Conservation (phyloP, 2,329 filamentous ascomycete genomes). For the Blastomyces parvus region DNA sequence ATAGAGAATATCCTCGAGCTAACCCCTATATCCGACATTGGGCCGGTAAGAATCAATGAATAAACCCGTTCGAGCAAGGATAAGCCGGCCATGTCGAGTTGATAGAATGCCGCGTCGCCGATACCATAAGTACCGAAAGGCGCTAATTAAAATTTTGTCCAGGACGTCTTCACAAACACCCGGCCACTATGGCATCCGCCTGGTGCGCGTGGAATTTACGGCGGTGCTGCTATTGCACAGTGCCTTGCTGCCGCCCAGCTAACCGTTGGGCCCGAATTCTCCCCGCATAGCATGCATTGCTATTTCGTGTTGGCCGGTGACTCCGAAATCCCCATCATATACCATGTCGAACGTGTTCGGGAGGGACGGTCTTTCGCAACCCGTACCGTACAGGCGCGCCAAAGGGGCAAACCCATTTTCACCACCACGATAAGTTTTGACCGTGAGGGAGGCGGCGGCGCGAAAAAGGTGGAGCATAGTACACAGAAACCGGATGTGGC, state of each 20-base stretch:
- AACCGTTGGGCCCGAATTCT: constrained; percentile 71
- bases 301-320: constrained; percentile 94
- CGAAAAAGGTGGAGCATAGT: constrained; percentile 55
- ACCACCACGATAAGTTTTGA: constrained; percentile 90
- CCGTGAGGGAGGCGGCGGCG: constrained; percentile 46
- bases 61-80: not conserved
- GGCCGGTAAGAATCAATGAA: constrained; percentile 46
- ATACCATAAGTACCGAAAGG: not conserved
- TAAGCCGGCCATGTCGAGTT: not conserved
- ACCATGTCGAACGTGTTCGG: constrained; percentile 88
- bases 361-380: constrained; percentile 86
- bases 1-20: constrained; percentile 88
- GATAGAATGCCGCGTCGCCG: not conserved
- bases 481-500: constrained; percentile 48
- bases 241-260: constrained; percentile 77
- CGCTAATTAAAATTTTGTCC: not conserved
- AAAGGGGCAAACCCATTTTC: constrained; percentile 83
- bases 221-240: constrained; percentile 87
- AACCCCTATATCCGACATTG: constrained; percentile 55
- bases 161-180: constrained; percentile 93
- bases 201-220: constrained; percentile 86
- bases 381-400: constrained; percentile 88
- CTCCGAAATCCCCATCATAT: constrained; percentile 73
- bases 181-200: constrained; percentile 85
- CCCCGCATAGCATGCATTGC: constrained; percentile 94